A percentile compares a stretch with the other conserved stretches of the same genome.
Evolutionary conservation across 257 asterid species (phyloP).

Genomic region (Penstemon davidsonii): DNA sequence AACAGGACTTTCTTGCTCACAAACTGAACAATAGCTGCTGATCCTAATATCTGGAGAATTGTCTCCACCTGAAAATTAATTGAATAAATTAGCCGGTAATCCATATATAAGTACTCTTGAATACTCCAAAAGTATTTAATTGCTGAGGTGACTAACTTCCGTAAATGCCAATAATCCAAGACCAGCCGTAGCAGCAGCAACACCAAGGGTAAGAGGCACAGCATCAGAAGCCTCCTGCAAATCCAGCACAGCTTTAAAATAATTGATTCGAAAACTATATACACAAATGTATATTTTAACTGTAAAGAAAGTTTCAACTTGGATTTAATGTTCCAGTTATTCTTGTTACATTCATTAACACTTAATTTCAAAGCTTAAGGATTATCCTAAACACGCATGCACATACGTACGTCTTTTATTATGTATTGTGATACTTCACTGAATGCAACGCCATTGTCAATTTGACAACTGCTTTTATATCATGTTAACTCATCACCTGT

Average conservation of each 20-base stretch:
- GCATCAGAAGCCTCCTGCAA: constrained; percentile 63
- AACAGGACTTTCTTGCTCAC: constrained; percentile 82
- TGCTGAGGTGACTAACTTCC: constrained; percentile 53
- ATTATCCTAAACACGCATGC: too few species aligned
- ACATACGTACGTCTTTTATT: too few species aligned
- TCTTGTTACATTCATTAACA: neutral
- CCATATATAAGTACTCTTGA: neutral
- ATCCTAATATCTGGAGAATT: constrained; percentile 80
- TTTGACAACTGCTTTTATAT: too few species aligned
- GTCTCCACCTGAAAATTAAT: constrained; percentile 70
- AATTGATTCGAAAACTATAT: neutral
- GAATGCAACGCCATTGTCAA: too few species aligned
- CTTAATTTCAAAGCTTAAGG: neutral
- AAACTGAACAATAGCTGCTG: constrained; percentile 81
- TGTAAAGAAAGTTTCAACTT: neutral
- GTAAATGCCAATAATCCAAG: constrained; percentile 69
- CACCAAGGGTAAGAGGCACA: constrained; percentile 56
- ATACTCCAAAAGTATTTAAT: neutral
- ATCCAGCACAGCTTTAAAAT: constrained; percentile 18
- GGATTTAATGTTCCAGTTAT: neutral
- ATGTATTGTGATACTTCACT: too few species aligned
- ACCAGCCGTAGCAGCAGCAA: constrained; percentile 71
- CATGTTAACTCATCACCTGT: too few species aligned
- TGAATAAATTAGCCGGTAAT: constrained; percentile 18
- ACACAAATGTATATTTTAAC: neutral